phyloP scores from a whole-genome alignment of 805 yeast genomes.

The Candida quercuum region DNA sequence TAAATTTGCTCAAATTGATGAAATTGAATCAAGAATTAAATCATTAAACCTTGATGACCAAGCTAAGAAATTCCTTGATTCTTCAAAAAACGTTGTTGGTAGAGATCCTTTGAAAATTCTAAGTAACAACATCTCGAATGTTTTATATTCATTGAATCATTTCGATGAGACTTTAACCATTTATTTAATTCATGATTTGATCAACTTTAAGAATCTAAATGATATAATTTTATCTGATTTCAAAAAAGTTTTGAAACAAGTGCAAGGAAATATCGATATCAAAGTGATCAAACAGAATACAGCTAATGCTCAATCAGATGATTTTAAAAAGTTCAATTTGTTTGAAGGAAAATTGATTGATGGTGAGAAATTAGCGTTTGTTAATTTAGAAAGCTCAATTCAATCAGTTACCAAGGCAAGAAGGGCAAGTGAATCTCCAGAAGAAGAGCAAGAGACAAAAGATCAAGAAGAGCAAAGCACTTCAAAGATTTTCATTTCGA shows the following conservation, averaged over 20 bases:
- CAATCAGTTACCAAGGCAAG: slow-evolving; percentile 35
- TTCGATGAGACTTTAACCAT: slow-evolving; percentile 53
- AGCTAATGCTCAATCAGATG: slow-evolving; percentile 22
- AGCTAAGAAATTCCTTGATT: slow-evolving; percentile 25
- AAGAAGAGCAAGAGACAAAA: slow-evolving; percentile 18
- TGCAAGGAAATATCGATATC: slow-evolving; percentile 70
- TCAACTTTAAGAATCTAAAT: slow-evolving; percentile 44
- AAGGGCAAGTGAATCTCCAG: too few relatives aligned
- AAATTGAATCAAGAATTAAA: slow-evolving; percentile 3
- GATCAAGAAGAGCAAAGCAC: slow-evolving; percentile 17
- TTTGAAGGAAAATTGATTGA: slow-evolving; percentile 74
- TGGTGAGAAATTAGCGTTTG: slow-evolving; percentile 84
- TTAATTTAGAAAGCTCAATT: slow-evolving; percentile 76
- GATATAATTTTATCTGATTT: slow-evolving; percentile 48
- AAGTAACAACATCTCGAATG: slow-evolving; percentile 29
- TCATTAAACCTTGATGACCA: slow-evolving; percentile 22
- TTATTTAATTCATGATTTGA: slow-evolving; percentile 63
- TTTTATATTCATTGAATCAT: slow-evolving; percentile 27
- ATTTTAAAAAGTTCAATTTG: slow-evolving; percentile 47
- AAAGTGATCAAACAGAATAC: slow-evolving; percentile 48
- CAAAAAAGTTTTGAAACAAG: slow-evolving; percentile 62
- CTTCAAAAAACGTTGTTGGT: slow-evolving; percentile 8
- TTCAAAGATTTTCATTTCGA: slow-evolving; percentile 66
- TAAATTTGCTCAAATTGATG: slow-evolving; percentile 25
- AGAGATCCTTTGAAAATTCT: slow-evolving; percentile 13